These are phyloP conservation scores for Xylariaceae sp. DNA, from an alignment of 2,329 filamentous ascomycete genomes.

Conservation along the genomic window DNA sequence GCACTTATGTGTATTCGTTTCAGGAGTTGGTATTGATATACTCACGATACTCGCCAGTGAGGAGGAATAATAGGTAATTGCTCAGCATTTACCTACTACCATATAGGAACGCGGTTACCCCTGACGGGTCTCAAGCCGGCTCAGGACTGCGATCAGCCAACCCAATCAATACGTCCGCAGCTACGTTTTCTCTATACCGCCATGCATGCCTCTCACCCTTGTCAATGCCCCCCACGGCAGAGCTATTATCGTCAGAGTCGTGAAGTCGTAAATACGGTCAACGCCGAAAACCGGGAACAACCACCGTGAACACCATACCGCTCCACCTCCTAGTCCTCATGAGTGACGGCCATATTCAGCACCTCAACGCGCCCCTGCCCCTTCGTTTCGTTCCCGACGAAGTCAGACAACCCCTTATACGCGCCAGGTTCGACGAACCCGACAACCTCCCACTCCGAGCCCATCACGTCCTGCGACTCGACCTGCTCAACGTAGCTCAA, in stretches of 20 bases:
- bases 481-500: conserved; percentile 82
- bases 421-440: conserved; percentile 94
- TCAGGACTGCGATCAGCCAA: not conserved
- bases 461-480: conserved; percentile 79
- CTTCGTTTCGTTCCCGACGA: conserved; percentile 85
- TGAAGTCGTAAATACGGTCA: conserved; percentile 10
- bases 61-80: not conserved
- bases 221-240: conserved; percentile 86
- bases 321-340: conserved; percentile 58
- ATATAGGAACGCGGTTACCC: no score
- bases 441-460: conserved; percentile 85
- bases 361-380: conserved; percentile 90
- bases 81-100: not conserved
- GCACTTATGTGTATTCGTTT: not conserved
- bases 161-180: not conserved
- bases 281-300: conserved; percentile 25
- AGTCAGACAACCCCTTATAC: conserved; percentile 84
- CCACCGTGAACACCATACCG: no score
- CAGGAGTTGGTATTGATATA: not conserved
- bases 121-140: no score
- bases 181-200: conserved; percentile 30
- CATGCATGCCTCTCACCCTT: conserved; percentile 71
- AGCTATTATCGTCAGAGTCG: conserved; percentile 80
- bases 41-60: not conserved
- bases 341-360: conserved; percentile 89